Base-by-base conservation (phyloP, 257 asterid species). In the Scutellaria galericulata region DNA sequence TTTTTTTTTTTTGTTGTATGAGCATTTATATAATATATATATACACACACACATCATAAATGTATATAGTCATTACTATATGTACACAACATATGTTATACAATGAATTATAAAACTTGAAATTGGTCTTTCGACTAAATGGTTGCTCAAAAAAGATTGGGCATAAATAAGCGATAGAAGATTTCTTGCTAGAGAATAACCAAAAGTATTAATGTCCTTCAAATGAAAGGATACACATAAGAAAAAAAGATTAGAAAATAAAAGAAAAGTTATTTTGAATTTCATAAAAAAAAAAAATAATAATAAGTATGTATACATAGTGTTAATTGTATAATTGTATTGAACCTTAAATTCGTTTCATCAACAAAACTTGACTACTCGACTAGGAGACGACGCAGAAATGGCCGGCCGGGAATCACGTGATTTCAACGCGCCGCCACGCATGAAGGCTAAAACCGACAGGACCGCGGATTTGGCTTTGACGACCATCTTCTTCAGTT, bases 401-500 rank as follows among this genome's bases (percentile, higher is more conserved):
- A 82, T 70, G 4, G 84, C 79, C 7, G 87, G 73, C 15, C 74
- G 78, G 8, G 86, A 82, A 15, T 39, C 40, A 70, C 89, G 81
- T 1, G 84, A 31, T 58, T 79, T 81, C 40, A 76, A 31, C 3
- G 70, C 76, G 67, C 81, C 81, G 46, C 80, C 79, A 65, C 85
- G 74, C 83, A 82, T 52, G 64, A 82, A 75, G 8, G 79, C 61
- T 52, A 82, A 53, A 50, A 75, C 71, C 22, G 90, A 79, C 20
- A 74, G 81, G 63, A 67, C 81, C n/a, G 77, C 79, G 12, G 86
- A 62, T 42, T 86, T 86, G 59, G 80, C 82, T 7, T 67, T 81
- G 11, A 44, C 76, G 3, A 39, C 87, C 63, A 84, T 46, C 65
- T 83, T 86, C 82, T 83, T 78, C 40, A 86, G 50, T 68, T 79